Evolutionary conservation across 805 yeast species (phyloP), one percentile per base, ranked within the genome.

Genomic region (Metschnikowia shivogae): DNA sequence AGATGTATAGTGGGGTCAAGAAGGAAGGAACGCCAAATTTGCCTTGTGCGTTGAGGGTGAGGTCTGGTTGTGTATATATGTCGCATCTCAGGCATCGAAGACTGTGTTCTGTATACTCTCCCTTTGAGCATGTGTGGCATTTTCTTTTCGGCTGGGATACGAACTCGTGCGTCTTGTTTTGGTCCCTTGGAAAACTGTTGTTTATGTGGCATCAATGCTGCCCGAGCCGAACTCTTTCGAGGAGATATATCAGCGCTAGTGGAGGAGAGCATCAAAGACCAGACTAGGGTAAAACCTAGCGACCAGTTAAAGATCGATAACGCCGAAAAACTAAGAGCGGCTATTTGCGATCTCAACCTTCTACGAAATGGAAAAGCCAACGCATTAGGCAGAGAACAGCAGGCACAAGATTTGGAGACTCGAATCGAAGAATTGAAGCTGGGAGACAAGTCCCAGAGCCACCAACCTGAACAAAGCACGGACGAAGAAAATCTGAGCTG

Each of bases 251-350:
- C 40, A 9, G 13, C 27, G 29, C 38, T 53, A 27, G 46, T 49
- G 34, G 45, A 40, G 9, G 17, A 42, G 9, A 46, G 40, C 41
- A 22, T 52, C 37, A 34, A 29, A 14, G 19, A 33, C 34, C 46
- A 41, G n/a, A 40, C 56, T 9, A 5, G 11, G 9, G n/a, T 52
- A 3, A 36, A 41, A 3, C 32, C 34, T 1, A 39, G 30, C 4
- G 71, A 66, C 38, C 34, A 50, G 20, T 53, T 53, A 31, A 71
- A 70, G 49, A 38, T 70, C 20, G 52, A 57, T 4, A 59, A 60
- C 28, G 29, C 38, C 43, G 30, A 17, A 28, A 10, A 26, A 20
- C 19, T 28, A 12, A 31, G 42, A 9, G 24, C 31, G 22, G 35
- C 42, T 5, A 11, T 39, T 20, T 20, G 11, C 20, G 35, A 31